These are phyloP conservation scores for Blastocystis sp. DNA, from an alignment of 352 stramenopile species.

Conservation along the genomic window DNA sequence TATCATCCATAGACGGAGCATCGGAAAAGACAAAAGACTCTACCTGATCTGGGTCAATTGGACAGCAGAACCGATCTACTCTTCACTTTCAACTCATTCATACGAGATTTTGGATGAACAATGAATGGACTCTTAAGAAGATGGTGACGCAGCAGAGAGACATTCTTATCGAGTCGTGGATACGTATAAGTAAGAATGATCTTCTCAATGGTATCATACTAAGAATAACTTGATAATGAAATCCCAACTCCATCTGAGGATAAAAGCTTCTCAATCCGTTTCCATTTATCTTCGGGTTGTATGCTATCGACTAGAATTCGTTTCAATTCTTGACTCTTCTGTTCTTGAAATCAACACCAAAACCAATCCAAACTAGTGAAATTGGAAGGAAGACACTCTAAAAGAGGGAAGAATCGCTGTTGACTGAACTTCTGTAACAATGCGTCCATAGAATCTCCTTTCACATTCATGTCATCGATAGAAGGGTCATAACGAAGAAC, in stretches of 20 bases:
- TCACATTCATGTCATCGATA: not conserved
- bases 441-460: not conserved
- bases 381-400: slow-evolving; percentile 2
- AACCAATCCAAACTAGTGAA: not conserved
- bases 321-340: no score
- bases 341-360: not conserved
- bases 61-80: slow-evolving; percentile 7
- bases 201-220: not conserved
- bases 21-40: not conserved
- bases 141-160: slow-evolving; percentile 40
- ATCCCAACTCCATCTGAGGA: not conserved
- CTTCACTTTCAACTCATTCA: not conserved
- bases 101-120: slow-evolving; percentile 54
- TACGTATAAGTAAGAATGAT: slow-evolving; percentile 44
- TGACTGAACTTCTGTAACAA: not conserved
- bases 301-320: not conserved
- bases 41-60: slow-evolving; percentile 30
- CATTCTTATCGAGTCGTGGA: slow-evolving; percentile 34
- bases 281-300: not conserved
- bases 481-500: not conserved
- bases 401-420: not conserved
- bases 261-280: not conserved
- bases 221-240: not conserved
- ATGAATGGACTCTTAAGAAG: slow-evolving; percentile 55
- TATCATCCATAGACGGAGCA: slow-evolving; percentile 19